Conservation (phyloP, 208 protist species). For the Leptomonas seymouri region DNA sequence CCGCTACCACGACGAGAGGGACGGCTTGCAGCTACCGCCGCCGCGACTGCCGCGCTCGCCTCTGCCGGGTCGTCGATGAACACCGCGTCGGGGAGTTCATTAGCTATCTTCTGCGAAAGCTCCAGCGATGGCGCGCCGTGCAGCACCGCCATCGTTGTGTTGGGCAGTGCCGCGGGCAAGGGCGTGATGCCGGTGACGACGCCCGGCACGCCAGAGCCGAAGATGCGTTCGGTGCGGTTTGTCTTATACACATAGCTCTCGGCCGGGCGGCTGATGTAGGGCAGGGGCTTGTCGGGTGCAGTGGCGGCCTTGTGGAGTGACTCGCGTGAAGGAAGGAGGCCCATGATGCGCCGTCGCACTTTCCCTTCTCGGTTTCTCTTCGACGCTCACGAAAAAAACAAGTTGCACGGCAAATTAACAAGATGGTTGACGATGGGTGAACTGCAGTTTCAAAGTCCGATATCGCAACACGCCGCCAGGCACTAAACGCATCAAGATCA, state of each 20-base stretch:
- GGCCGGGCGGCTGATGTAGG: slow-evolving; percentile 41
- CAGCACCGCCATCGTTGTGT: slow-evolving; percentile 14
- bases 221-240: slow-evolving; percentile 23
- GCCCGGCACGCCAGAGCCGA: slow-evolving; percentile 10
- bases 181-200: background rate
- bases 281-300: slow-evolving; percentile 7
- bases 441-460: no score
- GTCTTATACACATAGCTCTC: slow-evolving; percentile 36
- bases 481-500: no score
- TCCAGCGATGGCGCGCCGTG: slow-evolving; percentile 12
- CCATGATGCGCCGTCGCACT: slow-evolving; percentile 10
- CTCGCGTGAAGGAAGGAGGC: slow-evolving; percentile 30
- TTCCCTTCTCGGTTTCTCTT: background rate
- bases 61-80: slow-evolving; percentile 25
- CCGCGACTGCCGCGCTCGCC: slow-evolving; percentile 9
- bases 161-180: slow-evolving; percentile 9
- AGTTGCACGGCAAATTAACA: no score
- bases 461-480: no score
- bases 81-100: slow-evolving; percentile 5
- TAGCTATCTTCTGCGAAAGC: slow-evolving; percentile 8
- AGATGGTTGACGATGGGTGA: no score
- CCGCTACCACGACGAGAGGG: background rate
- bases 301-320: slow-evolving; percentile 12
- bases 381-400: no score
- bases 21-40: slow-evolving; percentile 18